phyloP scores from a whole-genome alignment of 1,284 basidiomycete genomes.

The Ganoderma lucidum region DNA sequence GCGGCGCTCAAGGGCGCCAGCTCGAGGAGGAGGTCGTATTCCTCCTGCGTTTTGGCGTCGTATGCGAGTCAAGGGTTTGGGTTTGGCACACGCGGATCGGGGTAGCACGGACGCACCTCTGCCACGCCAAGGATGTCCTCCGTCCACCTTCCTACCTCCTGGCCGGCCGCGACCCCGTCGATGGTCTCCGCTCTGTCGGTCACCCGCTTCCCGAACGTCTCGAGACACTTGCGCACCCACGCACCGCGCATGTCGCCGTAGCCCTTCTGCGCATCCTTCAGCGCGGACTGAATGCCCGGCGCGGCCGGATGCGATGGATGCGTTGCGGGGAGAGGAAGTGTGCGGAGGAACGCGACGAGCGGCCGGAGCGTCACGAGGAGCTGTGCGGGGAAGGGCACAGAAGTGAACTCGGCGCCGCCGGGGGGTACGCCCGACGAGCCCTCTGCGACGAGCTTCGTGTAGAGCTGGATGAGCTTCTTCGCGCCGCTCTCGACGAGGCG shows the following conservation, averaged over 20 bases:
- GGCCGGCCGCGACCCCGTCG: slow-evolving; percentile 68
- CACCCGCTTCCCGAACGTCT: slow-evolving; percentile 70
- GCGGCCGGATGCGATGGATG: slow-evolving; percentile 83
- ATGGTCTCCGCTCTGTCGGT: slow-evolving; percentile 71
- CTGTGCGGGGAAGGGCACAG: slow-evolving; percentile 60
- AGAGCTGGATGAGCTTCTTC: slow-evolving; percentile 80
- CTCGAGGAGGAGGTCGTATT: slow-evolving; percentile 67
- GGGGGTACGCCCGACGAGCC: slow-evolving; percentile 75
- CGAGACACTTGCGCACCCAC: slow-evolving; percentile 77
- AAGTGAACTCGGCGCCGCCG: slow-evolving; percentile 63
- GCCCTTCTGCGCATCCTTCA: slow-evolving; percentile 79
- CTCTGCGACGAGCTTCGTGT: slow-evolving; percentile 83
- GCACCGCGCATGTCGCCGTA: slow-evolving; percentile 85
- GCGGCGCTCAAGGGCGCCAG: slow-evolving; percentile 64
- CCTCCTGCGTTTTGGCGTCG: slow-evolving; percentile 49
- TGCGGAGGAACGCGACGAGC: slow-evolving; percentile 72
- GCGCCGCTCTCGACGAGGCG: slow-evolving; percentile 80
- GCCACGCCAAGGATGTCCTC: slow-evolving; percentile 65
- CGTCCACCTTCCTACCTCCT: slow-evolving; percentile 75
- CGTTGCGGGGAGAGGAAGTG: slow-evolving; percentile 75
- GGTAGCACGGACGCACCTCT: slow-evolving; percentile 55
- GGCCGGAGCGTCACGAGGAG: slow-evolving; percentile 64
- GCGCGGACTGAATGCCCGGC: slow-evolving; percentile 62
- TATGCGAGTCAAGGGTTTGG: too few relatives aligned
- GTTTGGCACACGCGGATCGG: slow-evolving; percentile 5